A percentile compares a stretch with the other conserved stretches of the same genome.
These are phyloP conservation scores for Wickerhamiella pararugosa DNA, from an alignment of 1,139 yeast genomes.

Conservation along the genomic window DNA sequence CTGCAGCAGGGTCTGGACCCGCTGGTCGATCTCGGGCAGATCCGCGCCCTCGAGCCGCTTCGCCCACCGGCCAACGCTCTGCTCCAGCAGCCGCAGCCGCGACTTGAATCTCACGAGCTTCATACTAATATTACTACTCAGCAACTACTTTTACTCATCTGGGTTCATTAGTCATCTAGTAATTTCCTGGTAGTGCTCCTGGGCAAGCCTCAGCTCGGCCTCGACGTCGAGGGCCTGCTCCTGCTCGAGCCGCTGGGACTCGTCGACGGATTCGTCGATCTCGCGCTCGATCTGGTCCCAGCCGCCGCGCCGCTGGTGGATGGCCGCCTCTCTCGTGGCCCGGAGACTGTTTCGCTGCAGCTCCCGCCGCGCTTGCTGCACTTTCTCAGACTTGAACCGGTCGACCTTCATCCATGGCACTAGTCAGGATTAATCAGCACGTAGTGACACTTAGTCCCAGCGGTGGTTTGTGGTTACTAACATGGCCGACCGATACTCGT, in stretches of 20 bases:
- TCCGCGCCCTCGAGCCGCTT: not conserved
- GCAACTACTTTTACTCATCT: no score
- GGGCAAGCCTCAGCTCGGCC: conserved; percentile 1
- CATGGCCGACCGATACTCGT: conserved; percentile 97
- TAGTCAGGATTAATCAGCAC: no score
- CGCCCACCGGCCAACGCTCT: not conserved
- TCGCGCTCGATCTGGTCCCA: conserved; percentile 1
- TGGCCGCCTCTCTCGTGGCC: not conserved
- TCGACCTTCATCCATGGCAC: no score
- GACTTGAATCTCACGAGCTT: no score
- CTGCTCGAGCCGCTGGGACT: not conserved
- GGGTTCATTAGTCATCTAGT: no score
- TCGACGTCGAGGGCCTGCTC: not conserved
- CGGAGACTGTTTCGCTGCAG: not conserved
- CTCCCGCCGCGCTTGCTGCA: not conserved
- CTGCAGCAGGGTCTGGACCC: not conserved
- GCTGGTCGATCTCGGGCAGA: not conserved
- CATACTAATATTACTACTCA: no score
- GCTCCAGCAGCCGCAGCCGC: not conserved
- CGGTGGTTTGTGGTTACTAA: not conserved
- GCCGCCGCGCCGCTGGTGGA: not conserved
- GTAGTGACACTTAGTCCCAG: not conserved
- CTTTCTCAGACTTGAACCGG: no score
- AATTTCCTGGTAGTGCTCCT: not conserved
- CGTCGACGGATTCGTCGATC: not conserved